Conservation (phyloP, 306 rosid species). For the Medicago lupulina region DNA sequence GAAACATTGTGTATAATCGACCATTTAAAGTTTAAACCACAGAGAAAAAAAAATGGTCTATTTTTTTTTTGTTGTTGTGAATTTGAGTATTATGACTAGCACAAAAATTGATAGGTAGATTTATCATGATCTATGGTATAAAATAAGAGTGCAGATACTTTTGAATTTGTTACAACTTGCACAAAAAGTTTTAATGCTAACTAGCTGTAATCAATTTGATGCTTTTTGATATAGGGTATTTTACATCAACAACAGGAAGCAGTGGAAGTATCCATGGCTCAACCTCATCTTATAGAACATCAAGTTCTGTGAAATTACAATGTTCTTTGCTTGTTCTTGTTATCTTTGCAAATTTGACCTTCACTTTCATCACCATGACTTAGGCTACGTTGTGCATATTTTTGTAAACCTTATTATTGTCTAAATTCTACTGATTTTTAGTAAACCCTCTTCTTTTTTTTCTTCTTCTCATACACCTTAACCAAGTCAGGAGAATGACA, state of each 20-base stretch:
- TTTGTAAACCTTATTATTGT: conserved; percentile 20
- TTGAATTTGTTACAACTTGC: neutral
- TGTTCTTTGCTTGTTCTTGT: conserved; percentile 44
- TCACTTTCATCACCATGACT: conserved; percentile 25
- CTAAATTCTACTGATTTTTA: neutral
- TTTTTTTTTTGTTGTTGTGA: no score
- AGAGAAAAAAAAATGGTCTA: no score
- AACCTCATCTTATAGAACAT: conserved; percentile 39
- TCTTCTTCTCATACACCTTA: neutral
- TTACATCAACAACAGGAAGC: conserved; percentile 35
- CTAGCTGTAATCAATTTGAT: neutral
- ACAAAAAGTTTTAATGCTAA: neutral
- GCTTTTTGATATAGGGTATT: conserved; percentile 38
- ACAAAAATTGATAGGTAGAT: no score
- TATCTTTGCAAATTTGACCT: conserved; percentile 39
- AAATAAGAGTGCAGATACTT: no score
- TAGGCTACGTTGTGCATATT: conserved; percentile 16
- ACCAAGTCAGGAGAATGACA: neutral
- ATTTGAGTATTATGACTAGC: no score
- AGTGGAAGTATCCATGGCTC: conserved; percentile 40
- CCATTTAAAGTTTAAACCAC: no score
- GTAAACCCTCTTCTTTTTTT: neutral
- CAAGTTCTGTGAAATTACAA: conserved; percentile 43
- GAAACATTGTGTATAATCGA: no score
- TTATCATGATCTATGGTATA: no score